Evolutionary conservation across 495 filamentous ascomycete species (phyloP), one percentile per base, ranked within the genome.

Genomic region (Ascobolus immersus): DNA sequence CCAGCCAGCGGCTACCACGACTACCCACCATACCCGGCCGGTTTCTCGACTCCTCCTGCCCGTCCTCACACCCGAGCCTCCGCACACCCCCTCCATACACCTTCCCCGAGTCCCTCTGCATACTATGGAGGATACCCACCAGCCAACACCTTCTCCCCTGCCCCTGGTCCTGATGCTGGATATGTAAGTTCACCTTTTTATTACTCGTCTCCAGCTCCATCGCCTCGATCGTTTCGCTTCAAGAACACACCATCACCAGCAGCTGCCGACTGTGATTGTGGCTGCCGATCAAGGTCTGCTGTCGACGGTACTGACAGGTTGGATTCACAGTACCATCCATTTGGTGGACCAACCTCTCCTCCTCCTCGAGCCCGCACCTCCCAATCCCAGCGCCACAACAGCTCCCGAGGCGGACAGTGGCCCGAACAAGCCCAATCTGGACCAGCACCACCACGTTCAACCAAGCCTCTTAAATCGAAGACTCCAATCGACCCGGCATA

Each of bases 341-440:
- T 32, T 17, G 43, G 40, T 22, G 47, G 46, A 20, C 42, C 28
- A 10, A n/a, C 14, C 10, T 31, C 28, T 15, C 28, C 28, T 4
- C 28, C 28, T 15, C 28, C 28, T 15, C 14, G 4, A 17, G 28
- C 14, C 11, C 28, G 28, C 17, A 31, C 28, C 15, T 17, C 42
- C 9, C 38, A 39, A n/a, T 42, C 46, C 27, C 39, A 43, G 6
- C 26, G 36, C 8, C 44, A 48, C n/a, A 39, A n/a, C n/a, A 40
- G 36, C 57, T 14, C 54, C 57, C 43, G 55, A 61, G 44, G 50
- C 64, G 43, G 61, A 65, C 25, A 55, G 60, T 21, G 57, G 60
- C 29, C 60, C 58, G 17, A 53, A 54, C 19, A 60, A 47, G 24
- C 31, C 4, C 55, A 57, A 0, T 39, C 40, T 23, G 60, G 60